A percentile compares a stretch with the other conserved stretches of the same genome.
phyloP scores from a whole-genome alignment of 805 yeast species.

The Cyberlindnera maritima region DNA sequence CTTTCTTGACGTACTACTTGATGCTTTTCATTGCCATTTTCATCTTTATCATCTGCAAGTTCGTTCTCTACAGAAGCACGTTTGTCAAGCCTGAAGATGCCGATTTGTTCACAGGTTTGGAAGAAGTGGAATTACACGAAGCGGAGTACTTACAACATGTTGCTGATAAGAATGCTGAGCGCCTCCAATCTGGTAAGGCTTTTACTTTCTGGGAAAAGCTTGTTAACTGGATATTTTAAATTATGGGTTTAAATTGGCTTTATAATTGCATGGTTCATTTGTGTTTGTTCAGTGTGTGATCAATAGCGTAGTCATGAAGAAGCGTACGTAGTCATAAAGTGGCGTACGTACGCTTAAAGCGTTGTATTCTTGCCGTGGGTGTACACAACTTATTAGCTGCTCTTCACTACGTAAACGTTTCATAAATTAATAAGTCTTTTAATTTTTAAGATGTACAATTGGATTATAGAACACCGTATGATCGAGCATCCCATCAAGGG shows the following conservation, averaged over 20 bases:
- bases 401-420: no score
- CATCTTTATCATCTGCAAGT: conserved; percentile 48
- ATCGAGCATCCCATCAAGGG: background rate
- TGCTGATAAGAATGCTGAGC: background rate
- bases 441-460: background rate
- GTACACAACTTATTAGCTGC: no score
- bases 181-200: conserved; percentile 6
- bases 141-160: conserved; percentile 18
- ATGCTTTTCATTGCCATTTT: conserved; percentile 60
- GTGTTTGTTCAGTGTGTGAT: no score
- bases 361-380: no score
- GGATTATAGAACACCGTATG: background rate
- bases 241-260: no score
- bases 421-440: no score
- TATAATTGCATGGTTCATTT: no score
- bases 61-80: conserved; percentile 43
- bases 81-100: conserved; percentile 44
- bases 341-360: no score
- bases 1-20: conserved; percentile 66
- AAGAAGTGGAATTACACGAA: conserved; percentile 60
- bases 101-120: conserved; percentile 51
- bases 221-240: background rate
- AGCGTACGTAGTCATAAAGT: no score
- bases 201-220: background rate
- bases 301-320: no score